Percentiles rank a stretch among this genome's conserved stretches.
Evolutionary conservation across 768 basidiomycete genomes (phyloP).

Genomic region (Tephrocybe rancida): DNA sequence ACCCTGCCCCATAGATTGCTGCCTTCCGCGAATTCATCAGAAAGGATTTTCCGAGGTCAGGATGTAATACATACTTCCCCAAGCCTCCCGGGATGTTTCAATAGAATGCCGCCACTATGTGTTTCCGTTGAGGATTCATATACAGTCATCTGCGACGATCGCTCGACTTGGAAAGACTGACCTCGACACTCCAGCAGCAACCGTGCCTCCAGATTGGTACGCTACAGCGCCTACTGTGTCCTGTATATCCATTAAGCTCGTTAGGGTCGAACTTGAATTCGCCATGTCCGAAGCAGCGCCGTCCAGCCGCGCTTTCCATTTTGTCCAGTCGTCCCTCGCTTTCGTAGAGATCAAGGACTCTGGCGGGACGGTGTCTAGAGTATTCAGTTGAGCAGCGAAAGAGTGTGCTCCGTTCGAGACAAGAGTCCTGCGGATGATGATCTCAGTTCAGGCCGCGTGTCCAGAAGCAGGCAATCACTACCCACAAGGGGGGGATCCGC

Average conservation of each 20-base stretch:
- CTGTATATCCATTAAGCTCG: constrained; percentile 44
- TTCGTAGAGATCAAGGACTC: constrained; percentile 51
- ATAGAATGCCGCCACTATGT: constrained; percentile 73
- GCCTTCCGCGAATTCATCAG: constrained; percentile 44
- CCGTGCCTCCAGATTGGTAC: constrained; percentile 42
- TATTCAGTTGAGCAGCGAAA: constrained; percentile 45
- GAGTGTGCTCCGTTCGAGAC: constrained; percentile 60
- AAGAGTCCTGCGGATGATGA: constrained; percentile 45
- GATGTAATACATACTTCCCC: constrained; percentile 63
- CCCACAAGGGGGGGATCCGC: constrained; percentile 69
- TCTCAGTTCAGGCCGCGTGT: background rate
- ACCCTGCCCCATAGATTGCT: constrained; percentile 72
- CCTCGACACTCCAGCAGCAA: constrained; percentile 82
- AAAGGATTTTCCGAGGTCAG: no score
- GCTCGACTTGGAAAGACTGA: constrained; percentile 20
- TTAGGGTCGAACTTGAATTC: background rate
- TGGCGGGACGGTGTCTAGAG: constrained; percentile 37
- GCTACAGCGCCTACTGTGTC: constrained; percentile 86
- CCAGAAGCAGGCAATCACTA: background rate
- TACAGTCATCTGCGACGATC: background rate
- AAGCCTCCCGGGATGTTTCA: constrained; percentile 73
- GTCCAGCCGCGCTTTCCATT: constrained; percentile 57
- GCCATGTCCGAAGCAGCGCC: constrained; percentile 4
- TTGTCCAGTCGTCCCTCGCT: constrained; percentile 56
- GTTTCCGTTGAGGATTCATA: background rate